Conservation (phyloP, 306 rosid species). For the Datisca glomerata region DNA sequence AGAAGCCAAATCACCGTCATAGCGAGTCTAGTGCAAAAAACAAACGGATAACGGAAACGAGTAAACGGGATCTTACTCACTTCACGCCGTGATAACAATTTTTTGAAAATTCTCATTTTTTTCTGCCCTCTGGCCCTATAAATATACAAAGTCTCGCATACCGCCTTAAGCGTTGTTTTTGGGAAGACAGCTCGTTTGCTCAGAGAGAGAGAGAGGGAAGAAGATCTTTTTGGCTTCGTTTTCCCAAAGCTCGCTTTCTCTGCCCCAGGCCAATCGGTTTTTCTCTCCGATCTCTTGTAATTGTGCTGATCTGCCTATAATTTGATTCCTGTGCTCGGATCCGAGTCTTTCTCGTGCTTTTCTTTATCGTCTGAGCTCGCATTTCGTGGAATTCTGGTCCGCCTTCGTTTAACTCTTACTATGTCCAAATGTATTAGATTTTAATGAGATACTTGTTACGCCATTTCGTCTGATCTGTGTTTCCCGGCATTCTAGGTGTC, state of each 20-base stretch:
- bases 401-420: too few relatives aligned
- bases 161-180: not conserved
- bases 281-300: not conserved
- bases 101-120: not conserved
- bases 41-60: not conserved
- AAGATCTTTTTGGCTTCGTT: not conserved
- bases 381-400: not conserved
- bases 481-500: too few relatives aligned
- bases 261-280: not conserved
- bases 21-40: too few relatives aligned
- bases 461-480: too few relatives aligned
- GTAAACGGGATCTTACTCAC: too few relatives aligned
- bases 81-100: constrained; percentile 2
- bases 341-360: not conserved
- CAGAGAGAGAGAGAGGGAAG: not conserved
- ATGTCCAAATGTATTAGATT: too few relatives aligned
- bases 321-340: not conserved
- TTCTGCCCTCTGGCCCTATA: not conserved
- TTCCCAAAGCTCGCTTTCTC: not conserved
- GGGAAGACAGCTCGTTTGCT: not conserved
- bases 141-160: not conserved
- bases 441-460: too few relatives aligned
- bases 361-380: not conserved
- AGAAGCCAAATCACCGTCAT: too few relatives aligned
- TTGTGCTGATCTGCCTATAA: not conserved